These are phyloP conservation scores for Salisapilia sapeloensis DNA, from an alignment of 352 stramenopile genomes.

Conservation along the genomic window DNA sequence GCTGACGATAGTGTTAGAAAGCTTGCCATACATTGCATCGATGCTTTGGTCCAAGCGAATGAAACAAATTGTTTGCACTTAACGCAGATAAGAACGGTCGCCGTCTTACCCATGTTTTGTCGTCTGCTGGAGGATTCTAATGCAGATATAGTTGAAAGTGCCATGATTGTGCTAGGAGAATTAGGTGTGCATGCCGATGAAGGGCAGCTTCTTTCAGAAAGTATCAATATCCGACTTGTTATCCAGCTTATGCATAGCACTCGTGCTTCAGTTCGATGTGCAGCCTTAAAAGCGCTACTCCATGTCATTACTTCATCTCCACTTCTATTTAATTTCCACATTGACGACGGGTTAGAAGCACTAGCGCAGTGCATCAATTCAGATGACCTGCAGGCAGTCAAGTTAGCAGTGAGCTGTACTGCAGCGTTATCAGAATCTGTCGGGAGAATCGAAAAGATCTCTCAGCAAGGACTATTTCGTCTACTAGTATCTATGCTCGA, in stretches of 20 bases:
- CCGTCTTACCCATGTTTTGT: slow-evolving; percentile 33
- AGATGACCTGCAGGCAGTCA: slow-evolving; percentile 43
- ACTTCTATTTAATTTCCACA: slow-evolving; percentile 57
- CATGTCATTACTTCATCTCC: slow-evolving; percentile 63
- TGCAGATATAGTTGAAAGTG: slow-evolving; percentile 48
- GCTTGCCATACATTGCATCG: slow-evolving; percentile 31
- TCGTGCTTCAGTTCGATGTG: slow-evolving; percentile 35
- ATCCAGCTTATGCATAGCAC: slow-evolving; percentile 42
- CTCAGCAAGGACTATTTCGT: slow-evolving; percentile 7
- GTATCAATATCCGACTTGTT: slow-evolving; percentile 36
- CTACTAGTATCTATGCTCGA: too few species aligned
- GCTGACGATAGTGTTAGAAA: slow-evolving; percentile 47
- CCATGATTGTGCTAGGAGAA: slow-evolving; percentile 51
- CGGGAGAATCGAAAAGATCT: slow-evolving; percentile 24
- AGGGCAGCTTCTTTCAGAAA: slow-evolving; percentile 51
- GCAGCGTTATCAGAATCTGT: slow-evolving; percentile 47
- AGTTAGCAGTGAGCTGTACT: slow-evolving; percentile 37
- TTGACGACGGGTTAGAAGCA: slow-evolving; percentile 30
- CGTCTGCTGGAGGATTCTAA: slow-evolving; percentile 40
- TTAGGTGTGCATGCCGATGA: slow-evolving; percentile 39
- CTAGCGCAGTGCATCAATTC: slow-evolving; percentile 26
- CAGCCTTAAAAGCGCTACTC: slow-evolving; percentile 27
- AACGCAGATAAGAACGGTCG: slow-evolving; percentile 26
- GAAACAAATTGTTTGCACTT: slow-evolving; percentile 54
- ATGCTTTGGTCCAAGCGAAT: slow-evolving; percentile 44